Evolutionary conservation across 208 protist genomes (phyloP), one percentile per base, ranked within the genome.

Genomic region (Hexamita inflata): DNA sequence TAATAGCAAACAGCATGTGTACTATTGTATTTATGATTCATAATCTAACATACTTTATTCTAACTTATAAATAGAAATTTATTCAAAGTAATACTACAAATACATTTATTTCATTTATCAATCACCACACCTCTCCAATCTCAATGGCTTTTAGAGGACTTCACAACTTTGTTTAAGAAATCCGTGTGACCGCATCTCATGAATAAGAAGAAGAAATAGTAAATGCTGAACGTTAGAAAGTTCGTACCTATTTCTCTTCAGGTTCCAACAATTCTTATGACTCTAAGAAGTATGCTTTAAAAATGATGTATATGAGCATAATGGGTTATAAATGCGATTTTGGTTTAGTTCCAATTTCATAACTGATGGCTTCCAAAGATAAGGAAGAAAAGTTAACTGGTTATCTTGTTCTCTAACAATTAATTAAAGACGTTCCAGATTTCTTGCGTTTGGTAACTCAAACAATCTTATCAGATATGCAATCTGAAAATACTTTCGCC

Each of bases 291-390:
- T 99, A 99, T 82, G 90, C 98, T 38, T 94, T 90, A 84, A 99
- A 99, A 85, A 85, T 99, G 19, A 88, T 99, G 77, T 99, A 98
- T 84, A 98, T 98, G 77, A 92, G 92, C 64, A 96, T 99, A 85
- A 83, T 99, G 1, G 97, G 96, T 15, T 96, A 98, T 83, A 92
- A 94, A 30, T 86, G 99, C 39, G 94, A 97, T 65, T 98, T 99
- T 88, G 97, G 97, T 13, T 92, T 98, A 81, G 94, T 98, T 84
- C 93, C 99, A 79, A 93, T 93, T 32, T 82, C 98, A 7, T 89
- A 94, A 42, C 87, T 99, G 15, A 88, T 99, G 59, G 87, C 91
- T 7, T 86, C 87, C n/a, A 74, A 30, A 34, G 79, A 83, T 32
- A 91, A 91, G 39, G 95, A 92, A 0, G 93, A 96, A 58, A 98